Base-by-base conservation (phyloP, 2,329 filamentous ascomycete species). In the Diaporthe sp. region DNA sequence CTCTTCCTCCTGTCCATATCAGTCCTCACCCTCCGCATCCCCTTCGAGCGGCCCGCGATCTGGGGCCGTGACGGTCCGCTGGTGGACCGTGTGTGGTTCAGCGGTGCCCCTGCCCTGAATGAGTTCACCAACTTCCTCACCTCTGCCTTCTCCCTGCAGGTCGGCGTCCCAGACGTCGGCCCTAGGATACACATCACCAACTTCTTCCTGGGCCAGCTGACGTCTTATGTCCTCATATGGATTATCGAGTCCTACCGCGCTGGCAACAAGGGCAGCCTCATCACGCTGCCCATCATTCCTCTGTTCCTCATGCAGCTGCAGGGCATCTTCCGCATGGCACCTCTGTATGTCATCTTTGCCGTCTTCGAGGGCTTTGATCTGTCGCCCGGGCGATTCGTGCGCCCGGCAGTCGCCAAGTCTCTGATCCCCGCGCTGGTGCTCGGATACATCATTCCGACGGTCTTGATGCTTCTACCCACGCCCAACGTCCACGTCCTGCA, bases 161-260 rank as follows among this genome's bases (percentile, higher is more conserved):
- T 65, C 19, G 61, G 42, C 17, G 42, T 65, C 28, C 61, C 61
- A 15, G 61, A 65, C 17, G 12, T 65, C 1, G 61, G 25, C 25
- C 61, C 61, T 3, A 65, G n/a, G 42, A 65, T 65, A 46, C 61
- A 65, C 61, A 49, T 10, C 8, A 25, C 61, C 9, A 65, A 49
- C 42, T 65, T 65, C 61, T 49, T 65, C 44, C 44, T 67, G 44
- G 44, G 61, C 28, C 61, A 67, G 44, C 19, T 67, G 28, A 67
- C 61, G 1, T 67, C 61, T 13, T 67, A 37, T 25, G 10, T 71
- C 17, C 25, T 71, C 22, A 58, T 71, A 42, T 71, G 68, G 68
- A 46, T 59, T 25, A 17, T 59, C 39, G 68, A 71, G 34, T 58
- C 53, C 39, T 46, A 59, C 53, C 68, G 68, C 8, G 39, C 44